Percentiles rank a stretch among this genome's conserved stretches.
These are phyloP conservation scores for Neurospora sp. DNA, from an alignment of 495 filamentous ascomycete genomes.

Conservation along the genomic window DNA sequence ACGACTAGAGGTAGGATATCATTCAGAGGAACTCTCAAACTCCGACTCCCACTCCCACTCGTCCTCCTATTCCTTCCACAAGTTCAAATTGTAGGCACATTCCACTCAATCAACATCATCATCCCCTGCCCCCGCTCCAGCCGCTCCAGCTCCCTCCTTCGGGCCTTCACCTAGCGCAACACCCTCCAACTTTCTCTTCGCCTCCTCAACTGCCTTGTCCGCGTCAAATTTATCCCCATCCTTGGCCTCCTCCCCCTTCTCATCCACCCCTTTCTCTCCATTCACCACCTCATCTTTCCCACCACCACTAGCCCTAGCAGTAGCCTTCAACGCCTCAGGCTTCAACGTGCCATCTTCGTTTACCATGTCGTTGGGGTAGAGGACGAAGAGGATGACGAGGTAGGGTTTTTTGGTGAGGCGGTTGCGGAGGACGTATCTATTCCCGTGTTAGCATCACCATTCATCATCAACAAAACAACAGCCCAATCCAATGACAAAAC, in stretches of 20 bases:
- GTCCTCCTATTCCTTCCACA: no score
- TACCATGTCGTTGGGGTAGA: constrained; percentile 53
- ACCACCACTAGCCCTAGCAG: constrained; percentile 2
- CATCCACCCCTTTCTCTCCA: constrained; percentile 11
- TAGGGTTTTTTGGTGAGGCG: constrained; percentile 56
- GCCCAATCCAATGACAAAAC: no score
- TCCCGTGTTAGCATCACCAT: no score
- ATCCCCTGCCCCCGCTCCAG: neutral
- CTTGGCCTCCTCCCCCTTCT: no score
- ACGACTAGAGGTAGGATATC: no score
- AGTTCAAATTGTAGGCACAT: no score
- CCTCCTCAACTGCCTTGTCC: constrained; percentile 2
- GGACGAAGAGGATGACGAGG: constrained; percentile 67
- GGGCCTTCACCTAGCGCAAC: neutral
- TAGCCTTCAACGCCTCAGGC: constrained; percentile 23
- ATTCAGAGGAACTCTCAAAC: no score
- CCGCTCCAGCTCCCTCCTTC: neutral
- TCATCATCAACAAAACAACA: no score
- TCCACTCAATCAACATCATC: constrained; percentile 23
- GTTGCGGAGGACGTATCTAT: constrained; percentile 85
- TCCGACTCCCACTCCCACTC: no score
- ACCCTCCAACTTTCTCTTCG: constrained; percentile 10
- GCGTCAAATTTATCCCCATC: no score
- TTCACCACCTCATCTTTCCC: constrained; percentile 3
- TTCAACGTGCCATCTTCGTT: constrained; percentile 48